Evolutionary conservation across 2,329 filamentous ascomycete genomes (phyloP), one percentile per base, ranked within the genome.

Genomic region (Bimuria novae-zelandiae): DNA sequence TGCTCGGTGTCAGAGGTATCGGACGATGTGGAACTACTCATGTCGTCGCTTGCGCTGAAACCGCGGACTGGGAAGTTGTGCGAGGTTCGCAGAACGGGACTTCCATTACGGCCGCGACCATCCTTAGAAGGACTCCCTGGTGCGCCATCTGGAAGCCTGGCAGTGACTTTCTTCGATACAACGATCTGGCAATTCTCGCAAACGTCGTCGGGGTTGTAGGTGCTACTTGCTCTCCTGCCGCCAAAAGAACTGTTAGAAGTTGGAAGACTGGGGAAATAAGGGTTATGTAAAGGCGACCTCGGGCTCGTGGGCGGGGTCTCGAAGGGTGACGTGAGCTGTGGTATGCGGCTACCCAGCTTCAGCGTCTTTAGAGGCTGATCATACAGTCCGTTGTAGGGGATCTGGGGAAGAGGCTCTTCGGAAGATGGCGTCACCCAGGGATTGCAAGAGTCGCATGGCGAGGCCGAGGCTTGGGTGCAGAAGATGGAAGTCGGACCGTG

Each of bases 401-500:
- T 69, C 59, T 68, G 59, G 43, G 64, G 55, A 30, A 68, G 64
- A 29, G 65, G 63, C 25, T 74, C 70, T 48, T 76, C 73, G 41
- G 70, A 69, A 8, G 71, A 70, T 48, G 76, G 74, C 35, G 76
- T 77, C 35, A 75, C 70, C 65, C 75, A 74, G 52, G 78, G 74
- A 58, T 77, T 77, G 68, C 82, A 85, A 64, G 81, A 77, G 41
- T 74, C 69, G 64, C 82, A 85, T 51, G 80, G 75, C 52, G 82
- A 75, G 12, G 81, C 81, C 43, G 81, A 75, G 58, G 83, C 79
- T 68, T 84, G 82, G 53, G 82, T 84, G 71, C 82, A 84, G 59
- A 85, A 81, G 69, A 84, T 83, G 51, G 81, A 84, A 47, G 82
- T 85, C 16, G 82, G 82, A 68, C 82, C 82, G 78, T 85, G 82